phyloP scores from a whole-genome alignment of 2,329 filamentous ascomycete species.

The Pseudofabraea citricarpa region DNA sequence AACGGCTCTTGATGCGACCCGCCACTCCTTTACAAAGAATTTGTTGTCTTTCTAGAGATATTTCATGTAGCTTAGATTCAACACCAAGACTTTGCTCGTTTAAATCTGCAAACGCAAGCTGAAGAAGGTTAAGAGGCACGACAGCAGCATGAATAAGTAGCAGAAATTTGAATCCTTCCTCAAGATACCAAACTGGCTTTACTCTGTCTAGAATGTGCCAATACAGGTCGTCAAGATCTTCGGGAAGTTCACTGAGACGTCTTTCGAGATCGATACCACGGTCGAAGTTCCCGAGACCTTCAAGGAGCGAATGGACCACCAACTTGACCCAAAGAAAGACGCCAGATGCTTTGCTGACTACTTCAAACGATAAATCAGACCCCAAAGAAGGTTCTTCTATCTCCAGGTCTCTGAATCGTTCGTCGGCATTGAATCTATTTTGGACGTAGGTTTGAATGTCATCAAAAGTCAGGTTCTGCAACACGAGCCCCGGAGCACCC shows the following conservation, averaged over 20 bases:
- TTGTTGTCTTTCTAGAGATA: background rate
- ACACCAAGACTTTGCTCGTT: background rate
- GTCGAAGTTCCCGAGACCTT: constrained; percentile 9
- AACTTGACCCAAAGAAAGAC: constrained; percentile 22
- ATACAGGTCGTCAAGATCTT: constrained; percentile 9
- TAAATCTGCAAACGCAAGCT: background rate
- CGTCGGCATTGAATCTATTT: constrained; percentile 10
- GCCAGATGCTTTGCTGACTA: constrained; percentile 12
- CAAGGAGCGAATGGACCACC: constrained; percentile 12
- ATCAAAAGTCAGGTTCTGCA: constrained; percentile 18
- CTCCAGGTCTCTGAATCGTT: constrained; percentile 7
- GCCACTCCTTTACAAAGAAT: background rate
- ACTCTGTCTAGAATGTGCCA: constrained; percentile 5
- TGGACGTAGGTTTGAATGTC: constrained; percentile 20
- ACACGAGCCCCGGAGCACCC: constrained; percentile 10
- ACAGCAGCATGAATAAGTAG: background rate
- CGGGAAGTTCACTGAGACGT: constrained; percentile 6
- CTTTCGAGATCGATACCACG: constrained; percentile 7
- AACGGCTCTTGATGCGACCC: background rate
- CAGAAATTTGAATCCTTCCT: background rate
- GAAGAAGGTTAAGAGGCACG: background rate
- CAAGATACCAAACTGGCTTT: background rate
- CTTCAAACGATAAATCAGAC: constrained; percentile 1
- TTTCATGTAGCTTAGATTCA: background rate
- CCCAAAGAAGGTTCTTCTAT: constrained; percentile 1